phyloP scores from a whole-genome alignment of 169 alveolate genomes.

The Plasmodium sp. region DNA sequence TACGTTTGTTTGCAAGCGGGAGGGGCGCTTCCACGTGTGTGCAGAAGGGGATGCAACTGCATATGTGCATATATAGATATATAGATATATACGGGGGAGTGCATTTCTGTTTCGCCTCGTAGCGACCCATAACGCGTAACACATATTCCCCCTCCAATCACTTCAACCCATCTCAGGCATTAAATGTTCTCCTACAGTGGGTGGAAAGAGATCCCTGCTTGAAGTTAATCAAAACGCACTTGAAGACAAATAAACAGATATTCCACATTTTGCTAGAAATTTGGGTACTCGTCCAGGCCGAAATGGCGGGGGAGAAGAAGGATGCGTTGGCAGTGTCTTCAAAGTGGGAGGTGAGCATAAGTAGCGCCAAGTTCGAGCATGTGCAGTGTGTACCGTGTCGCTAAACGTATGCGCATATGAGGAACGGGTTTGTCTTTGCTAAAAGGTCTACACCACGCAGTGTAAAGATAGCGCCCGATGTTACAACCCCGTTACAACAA shows the following conservation, averaged over 20 bases:
- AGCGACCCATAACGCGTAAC: background rate
- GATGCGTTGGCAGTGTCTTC: background rate
- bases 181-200: slow-evolving; percentile 24
- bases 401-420: background rate
- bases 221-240: background rate
- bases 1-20: background rate
- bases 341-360: background rate
- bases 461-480: background rate
- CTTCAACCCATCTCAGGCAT: background rate
- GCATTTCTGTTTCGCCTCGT: background rate
- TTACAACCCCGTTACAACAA: background rate
- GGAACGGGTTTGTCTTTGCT: background rate
- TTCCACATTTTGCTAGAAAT: slow-evolving; percentile 9
- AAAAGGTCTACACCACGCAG: background rate
- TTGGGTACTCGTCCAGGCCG: slow-evolving; percentile 12
- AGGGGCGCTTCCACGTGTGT: background rate
- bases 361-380: background rate
- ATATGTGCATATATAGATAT: background rate
- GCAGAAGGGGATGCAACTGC: background rate
- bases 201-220: background rate
- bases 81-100: background rate
- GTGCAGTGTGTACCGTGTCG: background rate
- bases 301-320: background rate
- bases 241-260: slow-evolving; percentile 16
- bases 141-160: background rate